Evolutionary conservation across 2,329 filamentous ascomycete genomes (phyloP).

Genomic region (Trichoderma oligosporum): DNA sequence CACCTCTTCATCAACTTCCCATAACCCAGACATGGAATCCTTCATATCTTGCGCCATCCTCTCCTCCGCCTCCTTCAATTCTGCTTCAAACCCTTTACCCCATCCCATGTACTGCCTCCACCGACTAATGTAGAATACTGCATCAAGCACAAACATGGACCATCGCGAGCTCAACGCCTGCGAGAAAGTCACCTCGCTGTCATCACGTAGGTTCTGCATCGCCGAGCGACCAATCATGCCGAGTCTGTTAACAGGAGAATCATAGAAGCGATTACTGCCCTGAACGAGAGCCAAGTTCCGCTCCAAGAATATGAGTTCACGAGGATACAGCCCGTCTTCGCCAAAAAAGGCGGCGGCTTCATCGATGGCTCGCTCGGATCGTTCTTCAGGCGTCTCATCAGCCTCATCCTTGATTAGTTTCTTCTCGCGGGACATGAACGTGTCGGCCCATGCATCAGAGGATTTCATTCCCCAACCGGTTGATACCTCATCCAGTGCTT

Average conservation of each 20-base stretch:
- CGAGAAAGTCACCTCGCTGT: background rate
- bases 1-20: constrained; percentile 5
- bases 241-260: constrained; percentile 10
- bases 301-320: constrained; percentile 12
- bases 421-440: constrained; percentile 14
- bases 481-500: constrained; percentile 9
- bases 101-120: constrained; percentile 16
- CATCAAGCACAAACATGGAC: constrained; percentile 15
- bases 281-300: constrained; percentile 13
- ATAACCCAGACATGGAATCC: constrained; percentile 9
- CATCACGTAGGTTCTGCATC: constrained; percentile 7
- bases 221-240: constrained; percentile 17
- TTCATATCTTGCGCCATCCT: constrained; percentile 15
- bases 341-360: constrained; percentile 8
- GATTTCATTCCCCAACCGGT: constrained; percentile 14
- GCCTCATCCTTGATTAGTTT: background rate
- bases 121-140: constrained; percentile 11
- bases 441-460: constrained; percentile 10
- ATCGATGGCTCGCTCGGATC: background rate
- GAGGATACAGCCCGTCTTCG: constrained; percentile 6
- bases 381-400: constrained; percentile 12
- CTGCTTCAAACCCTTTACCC: constrained; percentile 12
- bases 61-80: constrained; percentile 17
- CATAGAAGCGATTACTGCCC: constrained; percentile 15
- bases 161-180: constrained; percentile 5